phyloP scores from a whole-genome alignment of 495 filamentous ascomycete genomes.

The Neurospora sublineolata region DNA sequence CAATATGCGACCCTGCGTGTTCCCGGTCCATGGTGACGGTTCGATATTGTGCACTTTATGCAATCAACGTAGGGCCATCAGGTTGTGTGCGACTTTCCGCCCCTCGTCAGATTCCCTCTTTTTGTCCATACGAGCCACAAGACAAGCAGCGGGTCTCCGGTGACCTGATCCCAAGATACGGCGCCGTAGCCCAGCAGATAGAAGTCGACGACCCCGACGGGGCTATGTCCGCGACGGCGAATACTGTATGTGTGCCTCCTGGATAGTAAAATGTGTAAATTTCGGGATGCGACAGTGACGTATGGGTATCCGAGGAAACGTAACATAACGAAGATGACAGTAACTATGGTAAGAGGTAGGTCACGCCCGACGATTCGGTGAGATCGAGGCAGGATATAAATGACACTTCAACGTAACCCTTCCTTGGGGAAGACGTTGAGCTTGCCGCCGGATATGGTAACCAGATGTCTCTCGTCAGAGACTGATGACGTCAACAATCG shows the following conservation, averaged over 20 bases:
- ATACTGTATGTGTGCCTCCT: not conserved
- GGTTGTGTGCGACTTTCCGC: not conserved
- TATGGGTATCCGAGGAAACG: not conserved
- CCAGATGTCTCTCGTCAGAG: not conserved
- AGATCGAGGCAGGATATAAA: not conserved
- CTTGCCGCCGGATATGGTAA: not conserved
- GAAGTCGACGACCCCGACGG: not conserved
- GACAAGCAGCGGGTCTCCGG: not conserved
- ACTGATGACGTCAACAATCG: not conserved
- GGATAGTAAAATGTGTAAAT: not conserved
- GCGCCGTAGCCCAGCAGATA: not conserved
- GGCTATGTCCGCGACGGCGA: not conserved
- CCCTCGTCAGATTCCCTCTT: not conserved
- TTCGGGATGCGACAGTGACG: not conserved
- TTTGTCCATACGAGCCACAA: not conserved
- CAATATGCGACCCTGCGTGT: not conserved
- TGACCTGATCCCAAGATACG: not conserved
- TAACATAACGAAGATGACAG: not conserved
- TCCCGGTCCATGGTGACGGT: not conserved
- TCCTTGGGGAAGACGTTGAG: not conserved
- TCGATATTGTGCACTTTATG: not conserved
- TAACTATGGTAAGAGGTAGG: not conserved
- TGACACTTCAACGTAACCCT: not conserved
- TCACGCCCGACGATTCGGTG: not conserved
- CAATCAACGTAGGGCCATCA: not conserved